These are phyloP conservation scores for Mycena capillaripes DNA, from an alignment of 768 basidiomycete species.

Conservation along the genomic window DNA sequence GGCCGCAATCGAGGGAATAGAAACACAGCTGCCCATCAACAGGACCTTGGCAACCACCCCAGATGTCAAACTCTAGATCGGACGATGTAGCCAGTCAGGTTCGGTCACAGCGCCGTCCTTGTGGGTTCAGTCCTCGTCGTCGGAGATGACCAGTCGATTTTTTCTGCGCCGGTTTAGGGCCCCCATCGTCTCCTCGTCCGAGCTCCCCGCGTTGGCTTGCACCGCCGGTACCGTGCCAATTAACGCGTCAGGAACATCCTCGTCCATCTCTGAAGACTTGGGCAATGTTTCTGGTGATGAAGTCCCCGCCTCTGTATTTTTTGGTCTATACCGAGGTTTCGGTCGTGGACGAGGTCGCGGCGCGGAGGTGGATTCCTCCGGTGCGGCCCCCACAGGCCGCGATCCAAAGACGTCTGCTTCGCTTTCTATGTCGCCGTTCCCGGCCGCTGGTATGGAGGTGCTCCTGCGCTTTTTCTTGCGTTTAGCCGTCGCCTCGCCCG, in stretches of 20 bases:
- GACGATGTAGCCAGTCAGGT: background rate
- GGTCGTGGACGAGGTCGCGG: conserved; percentile 2
- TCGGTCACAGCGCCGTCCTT: background rate
- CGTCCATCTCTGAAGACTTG: conserved; percentile 24
- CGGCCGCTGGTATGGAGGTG: background rate
- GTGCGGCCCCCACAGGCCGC: background rate
- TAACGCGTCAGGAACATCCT: conserved; percentile 1
- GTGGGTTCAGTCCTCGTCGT: conserved; percentile 22
- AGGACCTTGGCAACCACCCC: conserved; percentile 26
- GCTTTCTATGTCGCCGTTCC: background rate
- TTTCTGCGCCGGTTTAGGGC: conserved; percentile 13
- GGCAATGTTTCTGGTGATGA: background rate
- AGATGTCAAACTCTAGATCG: conserved; percentile 32
- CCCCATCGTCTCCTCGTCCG: conserved; percentile 19
- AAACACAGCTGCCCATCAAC: conserved; percentile 15
- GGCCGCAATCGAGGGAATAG: background rate
- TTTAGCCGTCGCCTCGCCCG: conserved; percentile 19
- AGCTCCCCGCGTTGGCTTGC: background rate
- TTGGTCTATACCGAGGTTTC: conserved; percentile 4
- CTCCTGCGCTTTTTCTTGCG: conserved; percentile 43
- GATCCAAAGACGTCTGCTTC: conserved; percentile 21
- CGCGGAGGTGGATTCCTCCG: background rate
- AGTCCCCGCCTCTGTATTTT: background rate
- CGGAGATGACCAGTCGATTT: conserved; percentile 27
- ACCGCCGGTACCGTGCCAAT: background rate